Evolutionary conservation across 2,329 filamentous ascomycete genomes (phyloP), one percentile per base, ranked within the genome.

Genomic region (Triangularia verruculosa): DNA sequence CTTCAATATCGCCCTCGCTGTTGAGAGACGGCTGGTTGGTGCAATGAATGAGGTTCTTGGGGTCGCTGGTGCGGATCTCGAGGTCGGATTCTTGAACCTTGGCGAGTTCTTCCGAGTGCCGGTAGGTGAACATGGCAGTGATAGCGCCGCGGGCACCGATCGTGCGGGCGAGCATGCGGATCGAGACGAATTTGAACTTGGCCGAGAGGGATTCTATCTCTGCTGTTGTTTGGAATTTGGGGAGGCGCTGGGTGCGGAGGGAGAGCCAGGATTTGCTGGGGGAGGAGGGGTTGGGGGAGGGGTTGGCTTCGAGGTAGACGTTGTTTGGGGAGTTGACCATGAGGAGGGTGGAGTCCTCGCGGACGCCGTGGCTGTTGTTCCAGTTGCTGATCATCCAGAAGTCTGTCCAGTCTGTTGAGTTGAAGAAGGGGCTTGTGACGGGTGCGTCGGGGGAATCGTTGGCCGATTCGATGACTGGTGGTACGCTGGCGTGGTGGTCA

Each of bases 21-120:
- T 76, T 79, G 62, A 82, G 80, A 0, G 82, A 77, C 0, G 85
- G 85, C 71, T 88, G 85, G 71, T 88, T 88, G 13, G 85, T 87
- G 74, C 85, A 88, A 65, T 83, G 81, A 39, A 84, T 74, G 39
- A 73, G 74, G 62, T 79, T 68, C 24, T 70, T 73, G 1, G 79
- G 77, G 62, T 81, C 81, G 25, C 73, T 71, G 1, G 83, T 85
- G 57, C 83, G 75, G 57, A 85, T 76, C 73, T 86, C 83, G 25
- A 85, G 74, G 68, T 85, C 82, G 3, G 81, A 77, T 70, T 85
- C 83, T 64, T 84, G 80, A 13, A 83, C 75, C 17, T 74, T 62
- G 3, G 74, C 71, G 4, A 78, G 73, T 4, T 75, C 70, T 13
- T 72, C 70, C 3, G 68, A 70, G 62, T 78, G 73, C 22, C 76